Conservation (phyloP, 2,329 filamentous ascomycete genomes). For the Talaromyces verruculosus region DNA sequence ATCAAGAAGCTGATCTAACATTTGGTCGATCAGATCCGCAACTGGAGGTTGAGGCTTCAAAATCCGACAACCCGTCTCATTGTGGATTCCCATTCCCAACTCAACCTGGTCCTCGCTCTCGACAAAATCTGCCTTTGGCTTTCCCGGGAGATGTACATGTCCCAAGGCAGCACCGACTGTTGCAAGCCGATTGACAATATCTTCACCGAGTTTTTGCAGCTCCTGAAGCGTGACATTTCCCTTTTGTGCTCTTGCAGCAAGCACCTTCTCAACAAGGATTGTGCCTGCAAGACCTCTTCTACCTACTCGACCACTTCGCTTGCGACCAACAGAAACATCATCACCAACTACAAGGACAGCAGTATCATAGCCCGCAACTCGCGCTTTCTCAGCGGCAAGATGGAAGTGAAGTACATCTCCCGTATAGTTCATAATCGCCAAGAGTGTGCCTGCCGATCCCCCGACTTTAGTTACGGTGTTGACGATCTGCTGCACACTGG, state of each 20-base stretch:
- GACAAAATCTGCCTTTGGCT: not conserved
- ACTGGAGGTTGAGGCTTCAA: constrained; percentile 23
- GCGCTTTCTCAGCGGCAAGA: not conserved
- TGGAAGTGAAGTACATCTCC: not conserved
- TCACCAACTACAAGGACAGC: not conserved
- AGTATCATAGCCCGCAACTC: not conserved
- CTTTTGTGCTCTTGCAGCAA: not conserved
- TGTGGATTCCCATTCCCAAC: not conserved
- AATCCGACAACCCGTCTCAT: not conserved
- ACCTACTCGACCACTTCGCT: not conserved
- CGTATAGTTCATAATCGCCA: not conserved
- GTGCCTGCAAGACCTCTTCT: not conserved
- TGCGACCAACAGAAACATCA: not conserved
- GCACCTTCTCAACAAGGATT: not conserved
- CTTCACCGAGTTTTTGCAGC: not conserved
- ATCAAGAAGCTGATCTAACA: constrained; percentile 17
- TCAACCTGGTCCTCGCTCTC: not conserved
- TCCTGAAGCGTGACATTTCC: not conserved
- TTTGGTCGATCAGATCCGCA: not conserved
- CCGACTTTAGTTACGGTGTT: not conserved
- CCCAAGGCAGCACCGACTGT: not conserved
- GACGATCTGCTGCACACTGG: not conserved
- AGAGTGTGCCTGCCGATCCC: not conserved
- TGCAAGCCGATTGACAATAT: not conserved
- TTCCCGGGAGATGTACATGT: not conserved